Evolutionary conservation across 495 filamentous ascomycete species (phyloP), one percentile per base, ranked within the genome.

Genomic region (Aspergillus asperescens): DNA sequence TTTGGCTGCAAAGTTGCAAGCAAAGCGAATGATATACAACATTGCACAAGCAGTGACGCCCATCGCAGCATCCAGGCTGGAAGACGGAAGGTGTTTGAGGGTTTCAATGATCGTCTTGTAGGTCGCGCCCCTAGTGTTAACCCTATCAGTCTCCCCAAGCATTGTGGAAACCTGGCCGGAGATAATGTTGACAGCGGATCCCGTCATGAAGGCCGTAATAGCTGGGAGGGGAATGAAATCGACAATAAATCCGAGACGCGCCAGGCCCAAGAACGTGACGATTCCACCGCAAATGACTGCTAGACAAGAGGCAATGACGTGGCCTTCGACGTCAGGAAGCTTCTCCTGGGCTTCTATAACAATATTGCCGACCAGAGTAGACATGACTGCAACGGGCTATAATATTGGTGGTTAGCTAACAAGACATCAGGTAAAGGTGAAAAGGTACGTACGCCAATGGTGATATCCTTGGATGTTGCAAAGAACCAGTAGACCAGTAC

Each of bases 401-500:
- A 19, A 28, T 31, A 50, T 52, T 62, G 60, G 45, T 58, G 56
- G 58, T 46, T 47, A 45, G n/a, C 28, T 16, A 8, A 24, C 23
- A 28, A n/a, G n/a, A n/a, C n/a, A n/a, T 9, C 2, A 7, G 10
- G 7, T 25, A 28, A 25, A 40, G 38, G 9, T n/a, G 13, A 32
- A 28, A 9, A 15, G 4, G 39, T 9, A 39, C 12, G 45, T 23
- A 91, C 89, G n/a, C 93, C 93, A 46, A 98, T 97, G 7, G 93
- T 97, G 63, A 98, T 97, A 69, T 98, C 93, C 63, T 98, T 98
- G 0, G 94, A 97, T 1, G 93, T 98, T 1, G 93, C 93, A 60
- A 98, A 97, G 67, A 97, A 94, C 93, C 93, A 97, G 59, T 99
- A 99, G 42, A 96, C 67, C 54, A 96, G 64, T 4, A 97, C 92